Conservation (phyloP, 179 eudicot species). For the Beta macrorhiza region DNA sequence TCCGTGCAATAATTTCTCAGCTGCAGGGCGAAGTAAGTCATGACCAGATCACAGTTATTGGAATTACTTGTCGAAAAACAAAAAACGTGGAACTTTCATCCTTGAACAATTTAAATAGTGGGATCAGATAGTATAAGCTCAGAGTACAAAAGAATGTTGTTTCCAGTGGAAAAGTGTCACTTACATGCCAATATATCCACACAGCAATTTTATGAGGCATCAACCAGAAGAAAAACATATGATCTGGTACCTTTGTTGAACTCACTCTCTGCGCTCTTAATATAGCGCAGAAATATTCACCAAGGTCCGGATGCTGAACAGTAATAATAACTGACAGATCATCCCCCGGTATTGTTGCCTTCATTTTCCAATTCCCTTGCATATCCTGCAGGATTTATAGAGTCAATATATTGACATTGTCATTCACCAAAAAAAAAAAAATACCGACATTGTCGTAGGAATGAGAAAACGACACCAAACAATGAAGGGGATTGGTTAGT, state of each 20-base stretch:
- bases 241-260: conserved; percentile 41
- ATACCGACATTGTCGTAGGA: not conserved
- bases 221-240: conserved; percentile 72
- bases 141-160: not conserved
- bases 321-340: conserved; percentile 56
- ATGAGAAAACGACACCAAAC: not conserved
- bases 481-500: not conserved
- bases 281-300: conserved; percentile 72
- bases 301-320: conserved; percentile 77
- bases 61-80: not conserved
- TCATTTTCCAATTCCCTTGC: conserved; percentile 84
- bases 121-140: not conserved
- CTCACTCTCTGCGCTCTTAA: conserved; percentile 61
- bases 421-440: too few species aligned
- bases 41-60: not conserved
- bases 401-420: not conserved
- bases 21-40: not conserved
- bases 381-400: conserved; percentile 54
- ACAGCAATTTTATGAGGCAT: conserved; percentile 96
- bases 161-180: conserved; percentile 20
- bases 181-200: conserved; percentile 99
- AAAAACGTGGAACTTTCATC: not conserved
- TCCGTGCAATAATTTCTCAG: not conserved
- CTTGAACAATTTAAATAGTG: not conserved
- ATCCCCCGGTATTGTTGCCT: conserved; percentile 62